A percentile compares a stretch with the other conserved stretches of the same genome.
phyloP scores from a whole-genome alignment of 2,329 filamentous ascomycete genomes.

The Beauveria sp. region DNA sequence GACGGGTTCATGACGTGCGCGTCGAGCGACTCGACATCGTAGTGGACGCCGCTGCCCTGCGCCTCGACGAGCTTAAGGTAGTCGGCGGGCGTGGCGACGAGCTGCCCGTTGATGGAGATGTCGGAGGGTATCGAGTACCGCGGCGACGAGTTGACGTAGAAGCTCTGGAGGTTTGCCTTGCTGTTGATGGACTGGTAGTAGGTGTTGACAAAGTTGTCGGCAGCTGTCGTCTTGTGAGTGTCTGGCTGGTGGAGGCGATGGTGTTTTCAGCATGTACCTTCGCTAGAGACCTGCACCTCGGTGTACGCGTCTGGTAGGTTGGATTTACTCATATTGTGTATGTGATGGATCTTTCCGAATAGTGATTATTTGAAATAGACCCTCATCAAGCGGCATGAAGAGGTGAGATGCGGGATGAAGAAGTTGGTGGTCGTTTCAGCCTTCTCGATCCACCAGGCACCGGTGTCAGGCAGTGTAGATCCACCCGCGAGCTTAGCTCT shows the following conservation, averaged over 20 bases:
- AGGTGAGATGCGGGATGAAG: not conserved
- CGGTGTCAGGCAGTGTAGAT: not conserved
- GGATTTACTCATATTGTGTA: conserved; percentile 20
- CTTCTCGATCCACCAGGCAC: not conserved
- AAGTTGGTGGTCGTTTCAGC: not conserved
- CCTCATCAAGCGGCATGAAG: not conserved
- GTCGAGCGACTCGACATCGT: conserved; percentile 70
- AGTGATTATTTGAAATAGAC: too few species aligned
- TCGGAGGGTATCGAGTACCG: conserved; percentile 51
- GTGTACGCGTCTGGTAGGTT: conserved; percentile 32
- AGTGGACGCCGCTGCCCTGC: conserved; percentile 51
- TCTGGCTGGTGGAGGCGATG: not conserved
- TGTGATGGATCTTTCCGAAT: not conserved
- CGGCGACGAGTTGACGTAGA: conserved; percentile 58
- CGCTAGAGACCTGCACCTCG: conserved; percentile 37
- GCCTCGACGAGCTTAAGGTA: conserved; percentile 62
- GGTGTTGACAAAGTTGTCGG: conserved; percentile 61
- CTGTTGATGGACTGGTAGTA: conserved; percentile 71
- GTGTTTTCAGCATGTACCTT: conserved; percentile 29
- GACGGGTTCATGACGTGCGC: conserved; percentile 69
- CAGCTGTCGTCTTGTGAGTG: conserved; percentile 40
- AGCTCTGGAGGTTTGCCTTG: conserved; percentile 53
- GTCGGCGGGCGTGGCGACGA: conserved; percentile 52
- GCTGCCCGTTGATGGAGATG: conserved; percentile 74
- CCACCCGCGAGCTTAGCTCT: not conserved